Evolutionary conservation across 148 eudicot genomes (phyloP).

Genomic region (Oxyria digyna): DNA sequence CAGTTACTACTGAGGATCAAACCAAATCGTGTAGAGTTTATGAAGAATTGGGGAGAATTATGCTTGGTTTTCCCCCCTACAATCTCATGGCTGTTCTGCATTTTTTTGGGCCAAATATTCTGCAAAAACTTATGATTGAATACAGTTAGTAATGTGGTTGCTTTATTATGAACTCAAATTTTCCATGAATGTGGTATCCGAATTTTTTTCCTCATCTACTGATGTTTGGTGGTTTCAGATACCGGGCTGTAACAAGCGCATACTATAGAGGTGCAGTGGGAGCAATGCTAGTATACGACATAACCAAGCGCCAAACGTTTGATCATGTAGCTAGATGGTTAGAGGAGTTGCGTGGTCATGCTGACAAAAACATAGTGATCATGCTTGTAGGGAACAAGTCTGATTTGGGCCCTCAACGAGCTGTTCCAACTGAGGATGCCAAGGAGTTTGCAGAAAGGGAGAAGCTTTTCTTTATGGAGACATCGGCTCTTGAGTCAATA

Average conservation of each 20-base stretch:
- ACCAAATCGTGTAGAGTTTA: background rate
- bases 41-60: background rate
- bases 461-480: constrained; percentile 45
- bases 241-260: constrained; percentile 57
- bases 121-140: background rate
- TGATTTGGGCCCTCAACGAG: constrained; percentile 38
- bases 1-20: background rate
- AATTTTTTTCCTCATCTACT: background rate
- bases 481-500: constrained; percentile 46
- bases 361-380: constrained; percentile 45
- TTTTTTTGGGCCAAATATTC: too few relatives aligned
- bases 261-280: constrained; percentile 58
- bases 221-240: constrained; percentile 17
- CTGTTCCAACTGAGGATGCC: constrained; percentile 49
- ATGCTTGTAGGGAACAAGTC: constrained; percentile 51
- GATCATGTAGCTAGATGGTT: constrained; percentile 55
- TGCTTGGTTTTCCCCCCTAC: background rate
- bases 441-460: constrained; percentile 54
- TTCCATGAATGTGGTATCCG: background rate
- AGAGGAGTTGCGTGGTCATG: constrained; percentile 43
- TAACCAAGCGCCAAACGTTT: constrained; percentile 47
- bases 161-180: background rate
- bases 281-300: constrained; percentile 53
- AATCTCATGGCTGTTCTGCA: background rate
- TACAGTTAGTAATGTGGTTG: background rate